A percentile compares a stretch with the other conserved stretches of the same genome.
phyloP scores from a whole-genome alignment of 2,329 filamentous ascomycete genomes.

The Pseudogymnoascus sp. region DNA sequence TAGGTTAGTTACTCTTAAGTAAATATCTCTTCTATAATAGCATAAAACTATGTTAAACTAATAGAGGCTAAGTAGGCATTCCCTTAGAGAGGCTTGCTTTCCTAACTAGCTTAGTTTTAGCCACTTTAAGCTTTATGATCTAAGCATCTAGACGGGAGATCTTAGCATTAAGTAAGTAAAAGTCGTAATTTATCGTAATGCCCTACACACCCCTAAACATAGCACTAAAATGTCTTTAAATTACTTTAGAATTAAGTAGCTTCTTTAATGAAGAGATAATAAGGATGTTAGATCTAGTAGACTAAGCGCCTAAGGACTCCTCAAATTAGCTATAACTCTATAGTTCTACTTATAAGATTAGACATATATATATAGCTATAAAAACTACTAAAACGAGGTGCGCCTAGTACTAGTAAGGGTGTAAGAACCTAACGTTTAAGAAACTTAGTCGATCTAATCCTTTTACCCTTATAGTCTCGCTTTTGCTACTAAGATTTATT shows the following conservation, averaged over 20 bases:
- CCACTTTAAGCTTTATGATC: conserved; percentile 62
- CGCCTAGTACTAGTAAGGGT: conserved; percentile 65
- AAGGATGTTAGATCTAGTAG: conserved; percentile 64
- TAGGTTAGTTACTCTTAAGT: conserved; percentile 61
- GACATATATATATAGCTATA: conserved; percentile 72
- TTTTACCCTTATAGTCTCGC: conserved; percentile 42
- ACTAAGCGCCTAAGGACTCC: conserved; percentile 73
- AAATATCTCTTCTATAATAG: background rate
- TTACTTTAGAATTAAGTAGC: conserved; percentile 72
- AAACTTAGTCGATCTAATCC: conserved; percentile 75
- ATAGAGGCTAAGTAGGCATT: background rate
- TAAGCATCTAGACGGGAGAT: conserved; percentile 63
- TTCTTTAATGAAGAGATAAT: conserved; percentile 79
- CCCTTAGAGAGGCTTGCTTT: conserved; percentile 49
- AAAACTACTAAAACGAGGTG: conserved; percentile 69
- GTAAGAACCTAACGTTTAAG: conserved; percentile 61
- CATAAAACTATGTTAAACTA: background rate
- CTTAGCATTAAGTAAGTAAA: conserved; percentile 72
- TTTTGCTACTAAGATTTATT: conserved; percentile 66
- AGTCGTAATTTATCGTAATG: conserved; percentile 86
- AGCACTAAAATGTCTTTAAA: conserved; percentile 78
- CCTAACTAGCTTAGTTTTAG: conserved; percentile 74
- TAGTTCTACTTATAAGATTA: conserved; percentile 53
- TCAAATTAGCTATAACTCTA: conserved; percentile 47
- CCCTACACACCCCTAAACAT: conserved; percentile 87